These are phyloP conservation scores for Nemania diffusa DNA, from an alignment of 2,329 filamentous ascomycete genomes.

Conservation along the genomic window DNA sequence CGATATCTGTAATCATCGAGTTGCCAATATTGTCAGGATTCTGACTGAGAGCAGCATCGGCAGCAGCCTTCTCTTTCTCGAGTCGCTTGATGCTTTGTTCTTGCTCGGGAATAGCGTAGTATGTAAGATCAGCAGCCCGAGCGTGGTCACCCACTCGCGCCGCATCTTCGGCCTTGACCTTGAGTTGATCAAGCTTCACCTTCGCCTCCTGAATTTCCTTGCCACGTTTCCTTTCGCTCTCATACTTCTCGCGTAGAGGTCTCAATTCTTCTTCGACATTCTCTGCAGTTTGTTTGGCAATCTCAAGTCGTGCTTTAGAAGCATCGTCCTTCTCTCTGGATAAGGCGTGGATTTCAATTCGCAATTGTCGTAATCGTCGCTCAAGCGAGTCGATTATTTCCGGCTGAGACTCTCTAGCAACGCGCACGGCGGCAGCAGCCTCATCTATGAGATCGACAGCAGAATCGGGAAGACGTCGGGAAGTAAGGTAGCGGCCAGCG, in stretches of 20 bases:
- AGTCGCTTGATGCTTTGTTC: constrained; percentile 81
- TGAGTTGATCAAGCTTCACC: constrained; percentile 90
- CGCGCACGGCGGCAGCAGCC: constrained; percentile 93
- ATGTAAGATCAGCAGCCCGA: constrained; percentile 92
- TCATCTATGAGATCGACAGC: constrained; percentile 97
- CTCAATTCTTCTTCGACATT: constrained; percentile 94
- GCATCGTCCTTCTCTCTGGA: constrained; percentile 95
- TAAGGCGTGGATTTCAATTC: constrained; percentile 97
- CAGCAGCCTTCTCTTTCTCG: constrained; percentile 81
- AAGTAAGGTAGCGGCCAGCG: constrained; percentile 91
- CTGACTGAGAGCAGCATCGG: constrained; percentile 75
- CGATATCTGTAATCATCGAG: constrained; percentile 88
- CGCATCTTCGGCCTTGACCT: constrained; percentile 93
- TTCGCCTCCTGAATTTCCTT: constrained; percentile 94
- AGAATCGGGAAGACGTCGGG: constrained; percentile 90
- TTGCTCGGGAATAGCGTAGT: constrained; percentile 96
- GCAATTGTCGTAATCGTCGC: constrained; percentile 86
- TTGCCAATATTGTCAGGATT: constrained; percentile 63
- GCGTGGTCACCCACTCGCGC: constrained; percentile 85
- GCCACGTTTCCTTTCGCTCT: constrained; percentile 89
- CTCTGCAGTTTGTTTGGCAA: constrained; percentile 88
- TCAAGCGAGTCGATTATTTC: constrained; percentile 96
- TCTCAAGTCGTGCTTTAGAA: constrained; percentile 81
- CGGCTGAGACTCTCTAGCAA: constrained; percentile 94
- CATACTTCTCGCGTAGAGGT: constrained; percentile 94